Conservation (phyloP, 208 protist genomes). For the Crithidia thermophila region DNA sequence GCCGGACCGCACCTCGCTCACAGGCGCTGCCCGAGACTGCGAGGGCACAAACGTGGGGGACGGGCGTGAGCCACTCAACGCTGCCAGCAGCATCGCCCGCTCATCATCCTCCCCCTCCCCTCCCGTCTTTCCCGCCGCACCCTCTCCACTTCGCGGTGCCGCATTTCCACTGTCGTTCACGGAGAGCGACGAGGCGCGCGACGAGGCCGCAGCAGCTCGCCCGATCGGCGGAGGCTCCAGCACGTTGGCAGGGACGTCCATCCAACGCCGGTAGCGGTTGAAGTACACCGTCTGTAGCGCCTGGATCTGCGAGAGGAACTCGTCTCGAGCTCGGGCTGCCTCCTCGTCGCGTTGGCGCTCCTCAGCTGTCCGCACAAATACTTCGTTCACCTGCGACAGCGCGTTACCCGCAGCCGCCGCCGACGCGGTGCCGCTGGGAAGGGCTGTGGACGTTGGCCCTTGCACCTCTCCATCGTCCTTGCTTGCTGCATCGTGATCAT, state of each 20-base stretch:
- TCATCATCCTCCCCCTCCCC: constrained; percentile 42
- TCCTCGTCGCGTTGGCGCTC: constrained; percentile 50
- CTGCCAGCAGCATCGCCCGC: constrained; percentile 31
- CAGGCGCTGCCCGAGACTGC: not conserved
- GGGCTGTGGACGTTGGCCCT: not conserved
- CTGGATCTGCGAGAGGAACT: constrained; percentile 76
- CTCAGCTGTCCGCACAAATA: constrained; percentile 50
- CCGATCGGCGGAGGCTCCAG: constrained; percentile 33
- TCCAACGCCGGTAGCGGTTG: constrained; percentile 75
- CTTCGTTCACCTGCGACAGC: constrained; percentile 32
- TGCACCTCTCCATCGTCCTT: constrained; percentile 12
- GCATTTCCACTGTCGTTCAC: too few relatives aligned
- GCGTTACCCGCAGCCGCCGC: too few relatives aligned
- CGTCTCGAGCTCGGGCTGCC: constrained; percentile 66
- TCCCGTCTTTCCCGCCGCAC: too few relatives aligned
- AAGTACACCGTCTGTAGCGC: constrained; percentile 79
- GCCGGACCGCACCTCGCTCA: constrained; percentile 1
- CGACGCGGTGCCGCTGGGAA: too few relatives aligned
- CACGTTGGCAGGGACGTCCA: constrained; percentile 72
- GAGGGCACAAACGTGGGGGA: too few relatives aligned
- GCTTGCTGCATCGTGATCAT: constrained; percentile 17
- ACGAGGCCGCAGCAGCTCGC: not conserved
- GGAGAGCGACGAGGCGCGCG: not conserved
- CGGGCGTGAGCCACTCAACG: too few relatives aligned
- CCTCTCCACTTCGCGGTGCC: too few relatives aligned